Conservation (phyloP, 257 asterid species). For the Scutellaria barbata region DNA sequence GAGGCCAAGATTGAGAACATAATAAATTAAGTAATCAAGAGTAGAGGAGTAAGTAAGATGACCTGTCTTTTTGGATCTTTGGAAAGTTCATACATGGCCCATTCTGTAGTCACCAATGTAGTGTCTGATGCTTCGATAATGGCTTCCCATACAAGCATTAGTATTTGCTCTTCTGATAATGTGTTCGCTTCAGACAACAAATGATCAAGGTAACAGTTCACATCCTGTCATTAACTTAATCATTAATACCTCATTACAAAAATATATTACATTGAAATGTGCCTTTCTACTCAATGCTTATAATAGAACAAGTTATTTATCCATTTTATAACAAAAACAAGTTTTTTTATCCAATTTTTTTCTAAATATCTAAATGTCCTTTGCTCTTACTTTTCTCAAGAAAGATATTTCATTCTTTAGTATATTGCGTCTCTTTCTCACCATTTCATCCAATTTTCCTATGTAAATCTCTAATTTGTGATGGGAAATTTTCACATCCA, state of each 20-base stretch:
- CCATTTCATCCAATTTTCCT: too few relatives aligned
- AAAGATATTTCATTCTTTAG: too few relatives aligned
- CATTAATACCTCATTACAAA: neutral
- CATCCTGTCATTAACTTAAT: conserved; percentile 49
- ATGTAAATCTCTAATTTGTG: too few relatives aligned
- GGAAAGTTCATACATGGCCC: conserved; percentile 94
- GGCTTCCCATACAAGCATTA: conserved; percentile 82
- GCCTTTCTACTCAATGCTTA: too few relatives aligned
- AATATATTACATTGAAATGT: too few relatives aligned
- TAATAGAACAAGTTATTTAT: too few relatives aligned
- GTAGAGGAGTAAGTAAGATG: conserved; percentile 5
- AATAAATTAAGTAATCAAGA: neutral
- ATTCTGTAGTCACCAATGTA: conserved; percentile 68
- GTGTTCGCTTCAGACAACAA: conserved; percentile 62
- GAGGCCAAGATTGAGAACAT: neutral
- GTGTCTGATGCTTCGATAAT: conserved; percentile 92
- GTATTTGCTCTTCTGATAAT: conserved; percentile 66
- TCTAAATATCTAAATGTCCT: too few relatives aligned
- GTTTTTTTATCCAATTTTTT: too few relatives aligned
- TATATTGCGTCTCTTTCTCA: too few relatives aligned
- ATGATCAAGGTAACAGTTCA: conserved; percentile 67
- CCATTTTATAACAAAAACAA: too few relatives aligned
- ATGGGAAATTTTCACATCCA: too few relatives aligned
- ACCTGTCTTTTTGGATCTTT: conserved; percentile 79
- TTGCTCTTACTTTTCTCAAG: too few relatives aligned